phyloP scores from a whole-genome alignment of 495 filamentous ascomycete species.

The Podospora pseudopauciseta region DNA sequence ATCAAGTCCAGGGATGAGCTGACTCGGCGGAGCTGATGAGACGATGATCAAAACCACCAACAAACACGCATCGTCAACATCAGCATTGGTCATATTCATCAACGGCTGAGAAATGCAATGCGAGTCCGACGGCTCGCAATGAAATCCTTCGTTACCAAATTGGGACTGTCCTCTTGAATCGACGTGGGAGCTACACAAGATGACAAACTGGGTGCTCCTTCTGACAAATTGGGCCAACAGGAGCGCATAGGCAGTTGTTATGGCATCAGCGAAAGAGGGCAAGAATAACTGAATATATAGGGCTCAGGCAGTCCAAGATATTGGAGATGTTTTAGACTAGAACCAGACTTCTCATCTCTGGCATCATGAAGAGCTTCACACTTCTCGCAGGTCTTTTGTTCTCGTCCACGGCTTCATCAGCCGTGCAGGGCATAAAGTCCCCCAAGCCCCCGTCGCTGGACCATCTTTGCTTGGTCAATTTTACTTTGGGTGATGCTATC shows the following conservation, averaged over 20 bases:
- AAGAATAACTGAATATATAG: background rate
- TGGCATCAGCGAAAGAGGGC: background rate
- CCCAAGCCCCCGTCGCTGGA: conserved; percentile 19
- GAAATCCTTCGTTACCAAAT: background rate
- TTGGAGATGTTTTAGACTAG: background rate
- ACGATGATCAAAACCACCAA: background rate
- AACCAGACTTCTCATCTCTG: background rate
- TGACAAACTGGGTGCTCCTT: background rate
- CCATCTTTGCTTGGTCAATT: conserved; percentile 24
- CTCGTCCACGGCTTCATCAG: background rate
- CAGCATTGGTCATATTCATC: no score
- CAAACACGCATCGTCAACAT: background rate
- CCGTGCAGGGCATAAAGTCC: background rate
- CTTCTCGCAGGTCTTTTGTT: background rate
- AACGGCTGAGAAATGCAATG: background rate
- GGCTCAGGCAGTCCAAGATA: background rate
- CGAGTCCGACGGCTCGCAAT: background rate
- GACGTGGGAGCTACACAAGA: background rate
- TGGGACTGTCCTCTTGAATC: background rate
- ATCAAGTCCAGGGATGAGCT: background rate
- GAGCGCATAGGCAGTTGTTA: background rate
- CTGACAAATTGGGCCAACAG: background rate
- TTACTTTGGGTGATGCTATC: conserved; percentile 17
- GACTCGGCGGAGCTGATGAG: background rate
- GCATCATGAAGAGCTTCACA: background rate